phyloP scores from a whole-genome alignment of 73 alveolate genomes.

The Paramecium biaurelia region DNA sequence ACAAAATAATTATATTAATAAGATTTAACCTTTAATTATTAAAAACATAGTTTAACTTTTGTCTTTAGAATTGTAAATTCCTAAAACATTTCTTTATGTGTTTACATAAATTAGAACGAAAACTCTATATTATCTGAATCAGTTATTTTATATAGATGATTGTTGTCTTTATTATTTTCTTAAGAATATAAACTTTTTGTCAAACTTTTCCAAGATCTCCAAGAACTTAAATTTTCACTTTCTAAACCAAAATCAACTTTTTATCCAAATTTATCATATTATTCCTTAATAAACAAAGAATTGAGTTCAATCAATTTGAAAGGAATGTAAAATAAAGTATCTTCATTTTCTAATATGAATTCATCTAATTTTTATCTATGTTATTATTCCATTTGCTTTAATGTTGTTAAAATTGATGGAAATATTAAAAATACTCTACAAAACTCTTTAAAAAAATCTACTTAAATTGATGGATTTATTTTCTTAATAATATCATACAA shows the following conservation, averaged over 20 bases:
- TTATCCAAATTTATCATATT: constrained; percentile 11
- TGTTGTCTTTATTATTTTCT: neutral
- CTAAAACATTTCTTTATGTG: neutral
- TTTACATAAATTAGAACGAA: neutral
- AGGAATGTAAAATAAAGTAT: neutral
- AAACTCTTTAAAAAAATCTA: constrained; percentile 18
- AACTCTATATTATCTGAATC: neutral
- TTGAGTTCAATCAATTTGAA: neutral
- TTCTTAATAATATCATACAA: neutral
- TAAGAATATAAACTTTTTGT: neutral
- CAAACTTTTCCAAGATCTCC: constrained; percentile 47
- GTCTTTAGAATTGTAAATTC: neutral
- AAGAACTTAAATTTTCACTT: constrained; percentile 20
- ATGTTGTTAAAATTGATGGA: neutral
- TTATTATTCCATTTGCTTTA: neutral
- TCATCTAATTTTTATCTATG: neutral
- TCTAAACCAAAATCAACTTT: constrained; percentile 8
- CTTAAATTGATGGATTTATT: neutral
- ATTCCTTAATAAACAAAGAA: neutral
- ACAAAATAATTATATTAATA: neutral
- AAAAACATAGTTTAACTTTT: neutral
- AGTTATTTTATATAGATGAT: neutral
- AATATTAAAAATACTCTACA: neutral
- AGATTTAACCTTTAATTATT: neutral
- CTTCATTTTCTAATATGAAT: neutral